Evolutionary conservation across 2,329 filamentous ascomycete species (phyloP), one percentile per base, ranked within the genome.

Genomic region (Arthrinium phaeospermum): DNA sequence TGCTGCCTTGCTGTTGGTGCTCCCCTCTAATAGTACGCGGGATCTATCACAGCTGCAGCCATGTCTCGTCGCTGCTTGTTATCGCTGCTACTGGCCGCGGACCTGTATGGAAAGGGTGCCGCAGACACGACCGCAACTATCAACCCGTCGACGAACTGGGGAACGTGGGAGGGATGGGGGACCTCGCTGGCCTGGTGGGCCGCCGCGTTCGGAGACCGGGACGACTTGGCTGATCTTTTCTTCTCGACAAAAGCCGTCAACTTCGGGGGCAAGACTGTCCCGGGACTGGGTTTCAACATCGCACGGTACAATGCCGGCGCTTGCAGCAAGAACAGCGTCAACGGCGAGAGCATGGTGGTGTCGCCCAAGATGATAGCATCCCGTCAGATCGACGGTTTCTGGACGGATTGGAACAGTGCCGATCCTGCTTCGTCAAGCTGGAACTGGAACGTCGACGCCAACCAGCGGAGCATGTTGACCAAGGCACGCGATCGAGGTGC

Each of bases 111-210:
- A 30, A 64, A 34, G 41, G 49, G 46, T 30, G 70, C 70, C 24
- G 79, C 77, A 16, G 81, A 82, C 72, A 72, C 75, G 8, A 81
- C 80, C 19, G 80, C 78, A 45, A 80, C 78, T 27, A 80, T 82
- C 69, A 76, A 77, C 47, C 73, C 80, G 14, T 75, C 76, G 5
- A 79, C 80, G 22, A 82, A 81, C 74, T 83, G 79, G 73, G 84
- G 83, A 24, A 81, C 76, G 0, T 85, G 84, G 84, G 83, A 85
- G 70, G 84, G 84, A 68, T 85, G 83, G 83, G 83, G 83, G 16
- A 81, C 81, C 0, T 84, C 82, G 16, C 78, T 85, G 1, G 83
- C 83, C 12, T 85, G 84, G 84, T 85, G 84, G 84, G 84, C 82
- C 1, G 79, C 77, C 45, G 78, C 78, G 4, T 85, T 85, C 71